Evolutionary conservation across 306 rosid genomes (phyloP), one percentile per base, ranked within the genome.

Genomic region (Cicer judaicum): DNA sequence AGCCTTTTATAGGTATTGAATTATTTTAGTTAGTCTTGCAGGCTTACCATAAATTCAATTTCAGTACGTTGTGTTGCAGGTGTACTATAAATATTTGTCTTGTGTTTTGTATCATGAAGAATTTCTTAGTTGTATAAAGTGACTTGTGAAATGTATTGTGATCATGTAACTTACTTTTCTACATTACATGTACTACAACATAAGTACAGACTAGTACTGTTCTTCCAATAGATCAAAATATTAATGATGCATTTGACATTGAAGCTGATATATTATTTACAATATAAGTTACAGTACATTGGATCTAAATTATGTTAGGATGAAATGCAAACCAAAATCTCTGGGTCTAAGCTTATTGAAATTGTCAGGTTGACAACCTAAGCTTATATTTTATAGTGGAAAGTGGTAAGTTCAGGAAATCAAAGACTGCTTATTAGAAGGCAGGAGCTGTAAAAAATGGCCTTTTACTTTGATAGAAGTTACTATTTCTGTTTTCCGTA

Each of bases 321-420:
- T 29, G 34, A 29, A 29, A 29, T 29, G 34, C 34, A 29, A 29
- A 29, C 34, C 34, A 1, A 29, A 4, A 29, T 29, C 36, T 5
- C 36, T 29, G 36, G 36, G 5, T 29, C 36, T 14, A 18, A 18
- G 29, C 18, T 7, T 7, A 55, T 18, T 55, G 10, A 19, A 4
- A 36, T 55, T 54, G 60, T 54, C 60, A 16, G 18, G 34, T 54
- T 54, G 29, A 54, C 60, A 47, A 13, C 44, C 44, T 48, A 68
- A 68, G 34, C 47, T 49, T 29, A 29, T 52, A n/a, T 47, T 46
- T 24, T 67, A 12, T 7, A 7, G 13, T 19, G 19, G 4, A 7
- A 47, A 67, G 13, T 67, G 21, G 15, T 24, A 7, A 47, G 21
- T 47, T 18, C 36, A 15, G 47, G 41, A 38, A 50, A 15, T 54